Evolutionary conservation across 106 monocot species (phyloP).

Genomic region (Chionographis japonica): DNA sequence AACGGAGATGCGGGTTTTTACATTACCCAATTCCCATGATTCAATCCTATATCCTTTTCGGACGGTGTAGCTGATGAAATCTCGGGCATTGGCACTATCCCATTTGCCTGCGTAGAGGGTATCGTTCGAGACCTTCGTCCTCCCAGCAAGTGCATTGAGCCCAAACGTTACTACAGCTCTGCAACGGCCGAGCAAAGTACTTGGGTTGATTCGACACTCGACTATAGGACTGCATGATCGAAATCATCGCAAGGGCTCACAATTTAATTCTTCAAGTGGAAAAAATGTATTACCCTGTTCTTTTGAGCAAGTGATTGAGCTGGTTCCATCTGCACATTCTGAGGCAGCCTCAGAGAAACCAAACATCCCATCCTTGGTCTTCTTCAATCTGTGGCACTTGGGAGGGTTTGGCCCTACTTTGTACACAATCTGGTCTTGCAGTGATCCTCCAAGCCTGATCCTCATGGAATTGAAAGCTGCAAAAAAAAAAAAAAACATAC

Average conservation of each 20-base stretch:
- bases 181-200: too few relatives aligned
- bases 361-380: neutral
- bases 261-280: too few relatives aligned
- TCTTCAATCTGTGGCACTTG: neutral
- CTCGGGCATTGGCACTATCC: too few relatives aligned
- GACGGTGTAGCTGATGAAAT: too few relatives aligned
- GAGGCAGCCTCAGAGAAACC: constrained; percentile 15
- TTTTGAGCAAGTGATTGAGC: constrained; percentile 9
- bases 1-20: too few relatives aligned
- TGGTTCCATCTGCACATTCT: constrained; percentile 17
- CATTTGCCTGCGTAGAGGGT: too few relatives aligned
- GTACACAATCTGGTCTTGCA: constrained; percentile 22
- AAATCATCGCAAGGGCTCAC: too few relatives aligned
- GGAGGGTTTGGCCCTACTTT: neutral
- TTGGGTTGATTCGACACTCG: too few relatives aligned
- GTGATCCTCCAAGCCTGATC: constrained; percentile 19
- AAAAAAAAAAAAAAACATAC: neutral
- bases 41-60: constrained; percentile 16
- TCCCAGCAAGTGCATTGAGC: too few relatives aligned
- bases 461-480: constrained; percentile 17
- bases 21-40: constrained; percentile 25
- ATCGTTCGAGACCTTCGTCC: too few relatives aligned
- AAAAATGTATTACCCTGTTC: constrained; percentile 23
- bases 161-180: too few relatives aligned
- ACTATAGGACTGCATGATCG: too few relatives aligned